Conservation (phyloP, 2,329 filamentous ascomycete species). For the Trichoderma sp. region DNA sequence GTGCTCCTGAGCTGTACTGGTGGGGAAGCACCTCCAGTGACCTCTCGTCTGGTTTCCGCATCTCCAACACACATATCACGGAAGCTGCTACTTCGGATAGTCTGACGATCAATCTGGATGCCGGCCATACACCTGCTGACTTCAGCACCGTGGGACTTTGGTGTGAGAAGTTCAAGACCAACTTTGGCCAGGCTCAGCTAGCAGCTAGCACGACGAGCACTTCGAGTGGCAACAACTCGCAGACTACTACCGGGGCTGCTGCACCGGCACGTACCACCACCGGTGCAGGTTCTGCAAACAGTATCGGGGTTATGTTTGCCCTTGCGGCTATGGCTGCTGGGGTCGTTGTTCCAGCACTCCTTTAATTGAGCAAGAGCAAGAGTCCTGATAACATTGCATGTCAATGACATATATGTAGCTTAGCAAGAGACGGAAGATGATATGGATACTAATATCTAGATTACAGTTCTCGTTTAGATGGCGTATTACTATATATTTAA, state of each 20-base stretch:
- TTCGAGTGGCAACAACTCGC: neutral
- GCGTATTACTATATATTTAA: neutral
- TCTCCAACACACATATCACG: conserved; percentile 28
- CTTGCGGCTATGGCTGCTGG: neutral
- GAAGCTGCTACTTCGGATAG: conserved; percentile 14
- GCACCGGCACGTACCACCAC: neutral
- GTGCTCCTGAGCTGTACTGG: conserved; percentile 31
- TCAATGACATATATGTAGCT: neutral
- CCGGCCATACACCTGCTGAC: neutral
- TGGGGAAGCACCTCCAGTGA: conserved; percentile 26
- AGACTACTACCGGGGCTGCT: neutral
- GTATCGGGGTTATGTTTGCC: neutral
- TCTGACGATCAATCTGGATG: neutral
- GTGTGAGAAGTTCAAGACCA: neutral
- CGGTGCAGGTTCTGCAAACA: neutral
- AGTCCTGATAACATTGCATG: neutral
- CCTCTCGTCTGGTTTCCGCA: conserved; percentile 28
- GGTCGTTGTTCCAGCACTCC: neutral
- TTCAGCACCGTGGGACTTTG: neutral
- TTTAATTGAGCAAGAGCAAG: neutral
- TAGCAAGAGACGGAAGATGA: neutral
- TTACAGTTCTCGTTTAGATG: neutral
- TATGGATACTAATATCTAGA: neutral
- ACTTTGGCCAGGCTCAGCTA: neutral
- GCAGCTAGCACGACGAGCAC: neutral